Evolutionary conservation across 805 yeast species (phyloP).

Genomic region (Wickerhamiella nectarea): DNA sequence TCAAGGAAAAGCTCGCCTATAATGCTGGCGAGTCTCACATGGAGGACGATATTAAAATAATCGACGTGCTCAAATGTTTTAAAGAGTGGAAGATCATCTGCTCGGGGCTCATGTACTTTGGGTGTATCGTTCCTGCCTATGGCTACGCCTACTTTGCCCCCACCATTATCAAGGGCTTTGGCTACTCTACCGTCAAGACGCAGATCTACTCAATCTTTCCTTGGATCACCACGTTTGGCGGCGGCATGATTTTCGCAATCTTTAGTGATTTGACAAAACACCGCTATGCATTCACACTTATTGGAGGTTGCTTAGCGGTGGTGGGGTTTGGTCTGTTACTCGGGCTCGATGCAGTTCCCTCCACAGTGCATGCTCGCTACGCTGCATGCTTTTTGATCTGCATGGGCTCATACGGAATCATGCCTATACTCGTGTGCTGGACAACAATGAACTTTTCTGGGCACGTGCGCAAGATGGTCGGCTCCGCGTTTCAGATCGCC

Average conservation of each 20-base stretch:
- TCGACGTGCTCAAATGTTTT: conserved; percentile 37
- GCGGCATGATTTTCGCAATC: conserved; percentile 47
- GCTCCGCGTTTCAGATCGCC: conserved; percentile 50
- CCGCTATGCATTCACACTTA: conserved; percentile 24
- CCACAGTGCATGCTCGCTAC: conserved; percentile 32
- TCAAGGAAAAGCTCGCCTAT: conserved; percentile 45
- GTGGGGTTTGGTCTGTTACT: conserved; percentile 45
- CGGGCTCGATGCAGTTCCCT: conserved; percentile 28
- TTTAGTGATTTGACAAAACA: conserved; percentile 42
- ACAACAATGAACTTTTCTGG: conserved; percentile 47
- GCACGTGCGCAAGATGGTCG: conserved; percentile 45
- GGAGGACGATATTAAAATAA: conserved; percentile 34
- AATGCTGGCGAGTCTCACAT: conserved; percentile 38
- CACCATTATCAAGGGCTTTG: conserved; percentile 45
- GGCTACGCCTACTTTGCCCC: conserved; percentile 67
- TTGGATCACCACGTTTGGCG: conserved; percentile 65
- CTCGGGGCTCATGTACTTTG: conserved; percentile 50
- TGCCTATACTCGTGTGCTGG: conserved; percentile 66
- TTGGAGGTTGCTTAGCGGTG: conserved; percentile 25
- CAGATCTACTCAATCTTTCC: conserved; percentile 77
- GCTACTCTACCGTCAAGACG: conserved; percentile 57
- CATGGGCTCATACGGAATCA: conserved; percentile 44
- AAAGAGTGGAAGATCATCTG: conserved; percentile 47
- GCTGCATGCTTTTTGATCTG: conserved; percentile 52
- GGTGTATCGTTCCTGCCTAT: conserved; percentile 56